Percentiles rank a stretch among this genome's conserved stretches.
phyloP scores from a whole-genome alignment of 257 asterid species.

The Buddleja alternifolia region DNA sequence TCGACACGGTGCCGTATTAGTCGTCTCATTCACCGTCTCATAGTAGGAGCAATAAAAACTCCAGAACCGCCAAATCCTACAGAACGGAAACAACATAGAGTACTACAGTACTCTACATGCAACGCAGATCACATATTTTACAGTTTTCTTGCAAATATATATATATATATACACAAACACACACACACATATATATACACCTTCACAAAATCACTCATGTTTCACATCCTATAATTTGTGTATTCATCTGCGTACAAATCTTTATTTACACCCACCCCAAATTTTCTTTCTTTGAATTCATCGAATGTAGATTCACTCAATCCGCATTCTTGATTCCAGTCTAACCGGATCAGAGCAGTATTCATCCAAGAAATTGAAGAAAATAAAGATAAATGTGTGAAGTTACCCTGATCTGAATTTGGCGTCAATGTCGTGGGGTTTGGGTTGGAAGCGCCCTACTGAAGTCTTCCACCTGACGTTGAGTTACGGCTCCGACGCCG shows the following conservation, averaged over 20 bases:
- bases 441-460: conserved; percentile 93
- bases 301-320: conserved; percentile 31
- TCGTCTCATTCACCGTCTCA: conserved; percentile 28
- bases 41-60: conserved; percentile 6
- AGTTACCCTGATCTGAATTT: conserved; percentile 34
- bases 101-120: conserved; percentile 27
- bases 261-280: conserved; percentile 2
- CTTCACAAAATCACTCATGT: not conserved
- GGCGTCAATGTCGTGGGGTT: conserved; percentile 94
- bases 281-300: conserved; percentile 19
- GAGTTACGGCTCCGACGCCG: conserved; percentile 80
- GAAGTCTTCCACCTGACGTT: conserved; percentile 87
- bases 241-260: not conserved
- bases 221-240: no score
- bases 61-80: conserved; percentile 37
- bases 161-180: not conserved
- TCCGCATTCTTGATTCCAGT: conserved; percentile 31
- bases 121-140: conserved; percentile 27
- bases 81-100: conserved; percentile 3
- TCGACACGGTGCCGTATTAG: conserved; percentile 20
- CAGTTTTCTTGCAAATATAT: conserved; percentile 17
- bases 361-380: conserved; percentile 15
- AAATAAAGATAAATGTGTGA: conserved; percentile 2
- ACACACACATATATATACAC: not conserved
- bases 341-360: conserved; percentile 27